Conservation (phyloP, 257 asterid species). For the Solanum bukasovii region DNA sequence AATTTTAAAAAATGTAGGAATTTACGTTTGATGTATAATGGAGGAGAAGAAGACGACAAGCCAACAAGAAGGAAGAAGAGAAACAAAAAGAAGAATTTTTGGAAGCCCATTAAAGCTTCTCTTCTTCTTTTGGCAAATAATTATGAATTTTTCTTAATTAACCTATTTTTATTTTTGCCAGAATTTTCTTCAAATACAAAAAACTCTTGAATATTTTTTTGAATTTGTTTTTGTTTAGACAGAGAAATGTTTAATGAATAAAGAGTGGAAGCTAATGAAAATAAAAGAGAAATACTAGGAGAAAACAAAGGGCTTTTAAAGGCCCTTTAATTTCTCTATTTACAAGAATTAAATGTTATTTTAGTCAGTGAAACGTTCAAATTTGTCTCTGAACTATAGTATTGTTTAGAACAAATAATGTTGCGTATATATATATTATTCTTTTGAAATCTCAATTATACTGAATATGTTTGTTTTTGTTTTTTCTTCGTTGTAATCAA, state of each 20-base stretch:
- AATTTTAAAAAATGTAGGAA: not conserved
- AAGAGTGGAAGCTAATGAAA: not conserved
- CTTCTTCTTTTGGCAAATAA: constrained; percentile 15
- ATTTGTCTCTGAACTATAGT: not conserved
- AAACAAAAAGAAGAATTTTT: constrained; percentile 22
- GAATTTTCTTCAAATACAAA: not conserved
- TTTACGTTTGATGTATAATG: constrained; percentile 55
- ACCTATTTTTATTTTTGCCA: not conserved
- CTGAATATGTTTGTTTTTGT: not conserved
- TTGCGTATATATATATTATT: rapidly evolving
- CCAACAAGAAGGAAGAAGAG: constrained; percentile 42
- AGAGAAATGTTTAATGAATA: not conserved
- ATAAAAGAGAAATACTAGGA: constrained; percentile 5
- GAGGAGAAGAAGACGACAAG: constrained; percentile 39
- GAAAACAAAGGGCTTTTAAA: not conserved
- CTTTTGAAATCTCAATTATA: too few species aligned
- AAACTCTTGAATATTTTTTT: not conserved
- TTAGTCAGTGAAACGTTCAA: not conserved
- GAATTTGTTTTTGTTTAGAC: not conserved
- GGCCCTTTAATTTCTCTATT: not conserved
- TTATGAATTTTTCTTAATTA: not conserved
- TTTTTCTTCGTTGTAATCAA: not conserved
- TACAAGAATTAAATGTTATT: not conserved
- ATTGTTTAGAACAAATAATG: too few species aligned
- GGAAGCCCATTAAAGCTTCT: constrained; percentile 28